phyloP scores from a whole-genome alignment of 202 grass and related monocot genomes.

The Schoenoplectus triqueter region DNA sequence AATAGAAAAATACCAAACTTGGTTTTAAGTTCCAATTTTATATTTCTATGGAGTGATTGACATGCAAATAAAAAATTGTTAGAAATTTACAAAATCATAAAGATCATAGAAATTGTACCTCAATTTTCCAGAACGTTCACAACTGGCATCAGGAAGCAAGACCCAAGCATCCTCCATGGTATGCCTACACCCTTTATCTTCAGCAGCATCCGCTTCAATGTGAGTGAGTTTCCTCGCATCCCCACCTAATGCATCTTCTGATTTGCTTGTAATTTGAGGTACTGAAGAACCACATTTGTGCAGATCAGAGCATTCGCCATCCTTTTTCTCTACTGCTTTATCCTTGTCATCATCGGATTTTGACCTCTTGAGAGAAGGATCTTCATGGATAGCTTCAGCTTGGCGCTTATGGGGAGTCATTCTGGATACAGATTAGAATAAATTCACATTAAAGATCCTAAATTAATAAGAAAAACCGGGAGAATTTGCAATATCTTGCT shows the following conservation, averaged over 20 bases:
- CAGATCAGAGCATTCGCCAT: neutral
- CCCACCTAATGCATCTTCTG: slow-evolving; percentile 24
- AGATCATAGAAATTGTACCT: slow-evolving; percentile 47
- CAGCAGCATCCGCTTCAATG: slow-evolving; percentile 73
- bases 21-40: neutral
- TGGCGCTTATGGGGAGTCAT: slow-evolving; percentile 80
- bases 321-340: slow-evolving; percentile 33
- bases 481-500: no score
- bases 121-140: slow-evolving; percentile 53
- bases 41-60: neutral
- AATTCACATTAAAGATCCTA: neutral
- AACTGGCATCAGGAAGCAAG: slow-evolving; percentile 56
- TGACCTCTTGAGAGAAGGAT: slow-evolving; percentile 45
- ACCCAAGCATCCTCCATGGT: slow-evolving; percentile 88
- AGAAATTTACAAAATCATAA: neutral
- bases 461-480: no score
- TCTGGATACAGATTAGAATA: neutral
- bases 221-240: slow-evolving; percentile 39
- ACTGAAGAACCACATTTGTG: neutral
- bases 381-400: slow-evolving; percentile 37
- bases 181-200: slow-evolving; percentile 87
- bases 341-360: slow-evolving; percentile 33
- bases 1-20: neutral
- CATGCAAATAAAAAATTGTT: neutral
- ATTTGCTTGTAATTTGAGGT: slow-evolving; percentile 32